Evolutionary conservation across 495 filamentous ascomycete species (phyloP).

Genomic region (Apodospora peruviana): DNA sequence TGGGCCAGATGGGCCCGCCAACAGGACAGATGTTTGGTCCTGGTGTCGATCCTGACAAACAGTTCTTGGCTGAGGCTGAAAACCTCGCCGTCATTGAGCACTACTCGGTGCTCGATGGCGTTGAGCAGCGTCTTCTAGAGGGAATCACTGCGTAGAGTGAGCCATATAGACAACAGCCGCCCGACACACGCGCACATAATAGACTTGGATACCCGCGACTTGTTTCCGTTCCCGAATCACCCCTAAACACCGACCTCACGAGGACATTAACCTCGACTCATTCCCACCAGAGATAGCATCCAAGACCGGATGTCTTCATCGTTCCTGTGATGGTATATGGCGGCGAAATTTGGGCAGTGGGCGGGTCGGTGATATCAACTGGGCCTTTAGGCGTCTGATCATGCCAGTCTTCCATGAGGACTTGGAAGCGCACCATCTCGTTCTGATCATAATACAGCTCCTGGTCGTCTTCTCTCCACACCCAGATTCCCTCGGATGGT

Average conservation of each 20-base stretch:
- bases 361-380: slow-evolving; percentile 40
- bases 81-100: slow-evolving; percentile 94
- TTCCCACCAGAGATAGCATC: slow-evolving; percentile 53
- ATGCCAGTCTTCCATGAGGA: slow-evolving; percentile 80
- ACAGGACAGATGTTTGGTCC: slow-evolving; percentile 73
- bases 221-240: not conserved
- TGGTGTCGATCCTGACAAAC: slow-evolving; percentile 90
- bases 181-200: not conserved
- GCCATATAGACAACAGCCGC: not conserved
- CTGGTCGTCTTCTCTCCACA: slow-evolving; percentile 69
- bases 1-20: slow-evolving; percentile 73
- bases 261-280: no score
- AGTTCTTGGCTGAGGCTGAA: slow-evolving; percentile 86
- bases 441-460: slow-evolving; percentile 80
- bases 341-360: slow-evolving; percentile 24
- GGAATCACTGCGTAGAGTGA: slow-evolving; percentile 37
- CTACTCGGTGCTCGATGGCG: slow-evolving; percentile 77
- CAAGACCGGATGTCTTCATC: slow-evolving; percentile 48
- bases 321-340: slow-evolving; percentile 66
- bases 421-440: slow-evolving; percentile 78
- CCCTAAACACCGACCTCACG: not conserved
- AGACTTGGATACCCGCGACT: not conserved
- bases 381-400: slow-evolving; percentile 75
- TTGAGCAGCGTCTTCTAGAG: slow-evolving; percentile 75
- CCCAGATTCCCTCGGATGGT: slow-evolving; percentile 67